Base-by-base conservation (phyloP, 164 flowering plant genomes). In the Macadamia tetraphylla region DNA sequence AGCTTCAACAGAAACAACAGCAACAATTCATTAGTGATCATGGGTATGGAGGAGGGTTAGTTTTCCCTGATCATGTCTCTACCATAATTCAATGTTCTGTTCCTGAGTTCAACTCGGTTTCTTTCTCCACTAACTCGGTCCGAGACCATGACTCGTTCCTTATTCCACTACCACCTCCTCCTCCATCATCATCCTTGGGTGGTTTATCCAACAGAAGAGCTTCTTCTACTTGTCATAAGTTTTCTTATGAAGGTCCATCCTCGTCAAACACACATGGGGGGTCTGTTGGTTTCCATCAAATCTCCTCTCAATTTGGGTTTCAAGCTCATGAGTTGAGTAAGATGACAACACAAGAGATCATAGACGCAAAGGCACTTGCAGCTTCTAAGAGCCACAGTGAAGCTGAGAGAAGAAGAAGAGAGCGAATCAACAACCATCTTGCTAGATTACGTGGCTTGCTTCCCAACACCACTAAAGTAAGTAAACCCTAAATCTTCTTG, bases 371-470 rank as follows among this genome's bases (percentile, higher is more conserved):
- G 72, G 99, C 98, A 11, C 81, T 92, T 0, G 99, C 99, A 1
- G 99, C 99, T 42, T 95, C 99, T 1, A 92, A 90, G 76, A 95
- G 97, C 74, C 99, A 95, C 64, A 95, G 98, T 67, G 99, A 95
- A 75, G 99, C 99, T 65, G 98, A 95, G 72, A 81, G 98, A 69
- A 74, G 96, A 61, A 79, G 99, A 11, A 79, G 98, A 67, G 99
- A 91, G 74, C 83, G 98, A 70, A 95, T 95, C 84, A 95, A 95
- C 70, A 91, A 83, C 72, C 99, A 95, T 72, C 96, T 95, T 69
- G 89, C 92, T 60, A 89, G 77, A 78, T 76, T 95, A 12, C 82
- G 99, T 44, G 90, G 96, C 82, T 74, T 95, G 61, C 84, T 95
- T 8, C 99, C 99, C 23, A 91, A 81, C 85, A 92, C 98, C 67